A percentile compares a stretch with the other conserved stretches of the same genome.
These are phyloP conservation scores for Proliferodiscus dingleyae DNA, from an alignment of 2,329 filamentous ascomycete genomes.

Conservation along the genomic window DNA sequence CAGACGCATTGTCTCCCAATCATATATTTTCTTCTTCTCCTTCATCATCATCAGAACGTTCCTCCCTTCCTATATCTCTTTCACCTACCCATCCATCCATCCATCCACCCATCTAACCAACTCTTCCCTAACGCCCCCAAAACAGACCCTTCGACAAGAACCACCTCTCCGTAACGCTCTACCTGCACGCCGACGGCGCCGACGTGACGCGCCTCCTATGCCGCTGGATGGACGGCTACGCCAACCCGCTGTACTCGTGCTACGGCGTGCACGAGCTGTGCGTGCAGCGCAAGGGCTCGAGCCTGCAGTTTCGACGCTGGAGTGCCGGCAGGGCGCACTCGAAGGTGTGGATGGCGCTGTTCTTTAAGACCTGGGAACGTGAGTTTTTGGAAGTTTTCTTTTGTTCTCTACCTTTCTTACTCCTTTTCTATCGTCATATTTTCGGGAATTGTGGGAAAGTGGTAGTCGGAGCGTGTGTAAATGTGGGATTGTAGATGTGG, in stretches of 20 bases:
- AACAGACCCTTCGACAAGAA: slow-evolving; percentile 52
- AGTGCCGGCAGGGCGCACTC: slow-evolving; percentile 38
- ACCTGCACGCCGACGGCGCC: slow-evolving; percentile 39
- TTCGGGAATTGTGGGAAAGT: too few relatives aligned
- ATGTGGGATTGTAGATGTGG: too few relatives aligned
- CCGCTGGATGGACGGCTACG: slow-evolving; percentile 27
- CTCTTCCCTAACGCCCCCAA: too few relatives aligned
- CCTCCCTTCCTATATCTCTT: background rate
- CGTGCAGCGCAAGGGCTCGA: slow-evolving; percentile 44
- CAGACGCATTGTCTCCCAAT: too few relatives aligned
- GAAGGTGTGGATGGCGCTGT: slow-evolving; percentile 51
- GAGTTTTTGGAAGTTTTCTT: slow-evolving; percentile 12
- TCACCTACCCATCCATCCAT: background rate
- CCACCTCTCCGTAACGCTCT: slow-evolving; percentile 49
- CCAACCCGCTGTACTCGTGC: slow-evolving; percentile 39
- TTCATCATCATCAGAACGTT: background rate
- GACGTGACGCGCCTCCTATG: slow-evolving; percentile 28
- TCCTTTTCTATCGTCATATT: too few relatives aligned
- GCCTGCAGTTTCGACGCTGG: slow-evolving; percentile 49
- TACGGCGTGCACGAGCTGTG: slow-evolving; percentile 51
- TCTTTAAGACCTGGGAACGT: slow-evolving; percentile 59
- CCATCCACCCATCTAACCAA: background rate
- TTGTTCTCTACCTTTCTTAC: background rate
- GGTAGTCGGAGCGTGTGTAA: too few relatives aligned
- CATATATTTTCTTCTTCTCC: too few relatives aligned